These are phyloP conservation scores for Fusarium austroafricanum DNA, from an alignment of 2,329 filamentous ascomycete genomes.

Conservation along the genomic window DNA sequence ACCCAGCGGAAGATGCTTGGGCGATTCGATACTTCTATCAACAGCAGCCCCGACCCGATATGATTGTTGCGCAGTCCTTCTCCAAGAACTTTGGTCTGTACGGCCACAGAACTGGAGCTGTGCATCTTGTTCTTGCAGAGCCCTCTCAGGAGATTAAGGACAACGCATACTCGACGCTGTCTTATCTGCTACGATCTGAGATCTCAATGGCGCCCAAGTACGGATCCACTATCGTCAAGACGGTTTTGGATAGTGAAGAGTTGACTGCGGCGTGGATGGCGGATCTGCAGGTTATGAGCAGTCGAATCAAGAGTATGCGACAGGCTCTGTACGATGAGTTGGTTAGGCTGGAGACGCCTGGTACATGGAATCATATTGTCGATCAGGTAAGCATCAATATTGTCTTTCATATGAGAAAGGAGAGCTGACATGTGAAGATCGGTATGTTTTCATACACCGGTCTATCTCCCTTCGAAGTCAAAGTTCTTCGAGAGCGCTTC, in stretches of 20 bases:
- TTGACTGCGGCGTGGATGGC: constrained; percentile 92
- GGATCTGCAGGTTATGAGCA: constrained; percentile 91
- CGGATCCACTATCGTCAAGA: constrained; percentile 86
- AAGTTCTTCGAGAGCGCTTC: constrained; percentile 73
- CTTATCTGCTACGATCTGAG: constrained; percentile 87
- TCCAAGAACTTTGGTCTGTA: constrained; percentile 99
- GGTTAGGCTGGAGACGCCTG: constrained; percentile 86
- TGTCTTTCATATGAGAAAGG: accelerated
- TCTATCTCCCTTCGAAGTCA: constrained; percentile 76
- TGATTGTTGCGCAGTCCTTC: constrained; percentile 90
- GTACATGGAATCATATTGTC: constrained; percentile 95
- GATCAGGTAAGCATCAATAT: constrained; percentile 61
- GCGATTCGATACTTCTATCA: constrained; percentile 90
- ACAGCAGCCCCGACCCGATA: constrained; percentile 72
- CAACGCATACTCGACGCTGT: constrained; percentile 28
- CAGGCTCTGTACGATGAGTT: constrained; percentile 80
- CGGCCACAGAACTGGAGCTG: constrained; percentile 92
- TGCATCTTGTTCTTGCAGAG: constrained; percentile 90
- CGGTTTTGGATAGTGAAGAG: constrained; percentile 81
- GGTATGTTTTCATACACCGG: constrained; percentile 99
- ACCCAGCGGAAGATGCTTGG: constrained; percentile 84
- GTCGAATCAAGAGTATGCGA: constrained; percentile 92
- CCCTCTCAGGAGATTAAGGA: constrained; percentile 73
- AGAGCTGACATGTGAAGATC: constrained; percentile 67
- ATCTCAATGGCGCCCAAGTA: constrained; percentile 97